Evolutionary conservation across 106 monocot species (phyloP).

Genomic region (Dioscorea dumetorum): DNA sequence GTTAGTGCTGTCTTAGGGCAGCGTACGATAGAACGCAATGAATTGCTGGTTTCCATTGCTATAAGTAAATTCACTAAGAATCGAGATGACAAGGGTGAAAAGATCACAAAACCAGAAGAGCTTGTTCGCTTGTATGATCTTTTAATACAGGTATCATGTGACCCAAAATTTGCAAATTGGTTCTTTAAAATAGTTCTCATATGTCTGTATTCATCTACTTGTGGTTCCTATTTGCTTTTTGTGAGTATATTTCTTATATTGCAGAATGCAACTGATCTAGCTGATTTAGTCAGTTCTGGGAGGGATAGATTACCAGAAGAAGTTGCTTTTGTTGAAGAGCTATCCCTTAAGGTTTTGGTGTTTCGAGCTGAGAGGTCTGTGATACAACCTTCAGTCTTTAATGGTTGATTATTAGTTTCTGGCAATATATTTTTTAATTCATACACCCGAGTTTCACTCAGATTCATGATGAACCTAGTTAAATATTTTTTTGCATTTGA

Average conservation of each 20-base stretch:
- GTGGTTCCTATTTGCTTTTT: too few relatives aligned
- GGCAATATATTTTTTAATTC: too few relatives aligned
- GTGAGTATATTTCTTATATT: neutral
- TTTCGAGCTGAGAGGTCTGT: conserved; percentile 90
- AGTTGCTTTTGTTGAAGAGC: conserved; percentile 64
- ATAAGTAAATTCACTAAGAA: conserved; percentile 84
- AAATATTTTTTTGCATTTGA: too few relatives aligned
- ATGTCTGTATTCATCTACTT: too few relatives aligned
- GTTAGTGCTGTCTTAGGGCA: conserved; percentile 91
- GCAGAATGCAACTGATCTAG: conserved; percentile 87
- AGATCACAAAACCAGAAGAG: conserved; percentile 88
- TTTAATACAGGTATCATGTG: conserved; percentile 70
- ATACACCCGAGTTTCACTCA: too few relatives aligned
- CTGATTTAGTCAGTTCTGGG: conserved; percentile 94
- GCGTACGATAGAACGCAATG: conserved; percentile 92
- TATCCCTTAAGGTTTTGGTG: conserved; percentile 51
- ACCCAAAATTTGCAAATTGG: too few relatives aligned
- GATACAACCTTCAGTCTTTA: too few relatives aligned
- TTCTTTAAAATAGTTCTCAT: too few relatives aligned
- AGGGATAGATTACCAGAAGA: conserved; percentile 83
- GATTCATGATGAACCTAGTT: too few relatives aligned
- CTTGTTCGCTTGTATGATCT: conserved; percentile 97
- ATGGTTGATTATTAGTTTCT: too few relatives aligned
- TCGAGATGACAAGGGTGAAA: conserved; percentile 75
- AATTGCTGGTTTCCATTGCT: conserved; percentile 61